Evolutionary conservation across 1,139 yeast genomes (phyloP), one percentile per base, ranked within the genome.

Genomic region (Arxiozyma slooffiae): DNA sequence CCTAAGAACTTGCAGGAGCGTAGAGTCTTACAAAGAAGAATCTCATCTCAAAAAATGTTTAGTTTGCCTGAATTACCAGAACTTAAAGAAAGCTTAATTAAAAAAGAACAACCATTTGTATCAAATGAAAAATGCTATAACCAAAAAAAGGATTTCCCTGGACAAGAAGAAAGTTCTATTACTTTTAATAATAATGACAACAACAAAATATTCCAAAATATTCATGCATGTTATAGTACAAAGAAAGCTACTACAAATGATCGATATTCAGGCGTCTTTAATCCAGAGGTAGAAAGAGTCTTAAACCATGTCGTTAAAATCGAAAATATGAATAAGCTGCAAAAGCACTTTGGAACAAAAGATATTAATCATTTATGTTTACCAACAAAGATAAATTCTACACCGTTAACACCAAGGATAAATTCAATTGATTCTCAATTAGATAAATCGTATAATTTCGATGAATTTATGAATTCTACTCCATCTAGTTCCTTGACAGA

Each of bases 181-280:
- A 16, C 14, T 42, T 36, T 42, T 26, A 51, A 38, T 4, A 53
- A 56, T 41, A 53, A 54, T 26, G 48, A 52, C 16, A 60, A 61
- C 48, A 64, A 60, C 30, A 39, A 53, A n/a, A 44, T 62, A 8
- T 58, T 57, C 44, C 62, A 62, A 48, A 64, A 62, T 46, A 62
- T 62, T 7, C 40, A 61, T 14, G 53, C 58, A 5, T 61, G 61
- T 20, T 62, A 62, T 46, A 47, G 47, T n/a, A 44, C 45, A 22
- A 39, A 47, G 30, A 21, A 44, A 8, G 24, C 24, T 34, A 24
- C 36, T n/a, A 14, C 18, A 16, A 26, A 22, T 9, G 21, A 30
- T 14, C 20, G 17, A 1, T 4, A 21, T 16, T 37, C 46, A 9
- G 9, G 46, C 20, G 46, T 42, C 6, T 38, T 53, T 16, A 48